phyloP scores from a whole-genome alignment of 768 basidiomycete species.

The Serendipita indica region DNA sequence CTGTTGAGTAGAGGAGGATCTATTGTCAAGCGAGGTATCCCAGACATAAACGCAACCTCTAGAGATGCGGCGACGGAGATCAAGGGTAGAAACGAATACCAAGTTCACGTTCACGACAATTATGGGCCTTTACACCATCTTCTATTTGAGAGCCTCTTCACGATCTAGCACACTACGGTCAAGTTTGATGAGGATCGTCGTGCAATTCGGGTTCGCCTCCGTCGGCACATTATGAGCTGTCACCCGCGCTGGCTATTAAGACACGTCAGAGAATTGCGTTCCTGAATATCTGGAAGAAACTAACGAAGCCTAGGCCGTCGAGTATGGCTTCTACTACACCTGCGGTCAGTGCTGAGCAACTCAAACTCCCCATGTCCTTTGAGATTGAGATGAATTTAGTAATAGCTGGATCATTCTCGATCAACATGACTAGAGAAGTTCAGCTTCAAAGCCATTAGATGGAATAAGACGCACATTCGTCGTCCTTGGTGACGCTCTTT shows the following conservation, averaged over 20 bases:
- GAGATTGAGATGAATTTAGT: slow-evolving; percentile 90
- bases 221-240: slow-evolving; percentile 90
- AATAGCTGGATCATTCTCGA: slow-evolving; percentile 87
- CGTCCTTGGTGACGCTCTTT: slow-evolving; percentile 88
- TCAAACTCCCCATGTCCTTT: slow-evolving; percentile 82
- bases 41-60: too few species aligned
- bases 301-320: slow-evolving; percentile 84
- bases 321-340: slow-evolving; percentile 95
- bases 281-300: slow-evolving; percentile 24
- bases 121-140: too few species aligned
- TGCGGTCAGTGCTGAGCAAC: slow-evolving; percentile 94
- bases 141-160: slow-evolving; percentile 75
- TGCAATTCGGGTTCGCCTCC: slow-evolving; percentile 63
- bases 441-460: slow-evolving; percentile 9
- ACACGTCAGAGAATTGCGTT: slow-evolving; percentile 10
- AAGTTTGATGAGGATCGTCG: slow-evolving; percentile 94
- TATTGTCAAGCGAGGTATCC: slow-evolving; percentile 40
- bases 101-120: too few species aligned
- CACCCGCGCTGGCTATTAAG: slow-evolving; percentile 75
- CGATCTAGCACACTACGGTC: slow-evolving; percentile 86
- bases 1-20: slow-evolving; percentile 59
- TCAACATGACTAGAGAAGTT: slow-evolving; percentile 70
- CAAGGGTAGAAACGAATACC: too few species aligned
- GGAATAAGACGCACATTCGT: slow-evolving; percentile 57
- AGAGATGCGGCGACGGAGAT: too few species aligned